Evolutionary conservation across 257 asterid species (phyloP), one percentile per base, ranked within the genome.

Genomic region (Gentiana dahurica): DNA sequence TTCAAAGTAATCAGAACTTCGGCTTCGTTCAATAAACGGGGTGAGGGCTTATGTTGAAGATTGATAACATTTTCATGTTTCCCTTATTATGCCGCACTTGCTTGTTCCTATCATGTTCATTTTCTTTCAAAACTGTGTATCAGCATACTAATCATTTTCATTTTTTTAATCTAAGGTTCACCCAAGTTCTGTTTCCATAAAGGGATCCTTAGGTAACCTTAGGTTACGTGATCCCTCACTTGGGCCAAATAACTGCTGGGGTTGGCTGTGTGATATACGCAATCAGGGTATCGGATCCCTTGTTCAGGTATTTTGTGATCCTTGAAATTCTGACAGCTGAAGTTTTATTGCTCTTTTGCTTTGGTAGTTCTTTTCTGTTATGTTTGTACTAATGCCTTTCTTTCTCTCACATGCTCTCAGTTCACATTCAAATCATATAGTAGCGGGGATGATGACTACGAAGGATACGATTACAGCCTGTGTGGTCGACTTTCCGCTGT

Each of bases 201-300:
- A 82, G 68, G 86, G 98, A 54, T 75, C 93, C 49, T 65, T 92
- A 62, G 98, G 98, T 67, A 92, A 92, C 82, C 75, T 92, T 65
- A 80, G 97, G 82, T 61, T 92, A 57, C 68, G 88, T 60, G 98
- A 92, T 74, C 88, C 83, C 13, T 81, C 94, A 36, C 95, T 85
- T 61, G 93, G 87, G 66, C 68, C 87, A 43, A 83, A 83, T 73
- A 84, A 79, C 78, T 70, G 79, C 68, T 92, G 98, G 98, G 90
- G 95, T 45, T 88, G 96, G 95, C 95, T 92, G 60, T 92, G 97
- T 75, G 98, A 92, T 73, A 76, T 88, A 75, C 95, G 98, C 63
- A 79, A 83, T 79, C 95, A 81, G 81, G 94, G 83, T 65, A 82
- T 94, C 57, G 93, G 83, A 72, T 92, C 98, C 57, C 83, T 92